Base-by-base conservation (phyloP, 1,284 basidiomycete species). In the Trametes polyzona region DNA sequence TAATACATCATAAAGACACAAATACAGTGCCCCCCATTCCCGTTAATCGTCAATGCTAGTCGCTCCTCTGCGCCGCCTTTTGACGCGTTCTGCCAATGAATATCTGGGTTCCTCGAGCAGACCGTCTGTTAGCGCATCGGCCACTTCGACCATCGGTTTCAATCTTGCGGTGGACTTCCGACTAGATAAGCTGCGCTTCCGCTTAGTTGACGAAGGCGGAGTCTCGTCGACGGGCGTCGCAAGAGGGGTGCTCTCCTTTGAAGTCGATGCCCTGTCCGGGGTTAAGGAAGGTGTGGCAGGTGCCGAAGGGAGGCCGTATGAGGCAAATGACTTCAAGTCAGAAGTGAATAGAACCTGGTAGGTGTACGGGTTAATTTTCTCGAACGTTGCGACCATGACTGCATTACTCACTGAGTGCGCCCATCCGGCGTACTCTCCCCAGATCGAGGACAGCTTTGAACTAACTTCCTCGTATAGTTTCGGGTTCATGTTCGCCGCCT, bases 371-470 rank as follows among this genome's bases (percentile, higher is more conserved):
- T 33, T 33, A 10, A 30, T 24, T 26, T 53, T 39, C 16, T 16
- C 3, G 26, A 16, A 4, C 17, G 17, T 0, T 33, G 4, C 2
- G 35, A 39, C 12, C 11, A n/a, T 47, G 43, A 19, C 11, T 68
- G 79, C 12, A 24, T 9, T 2, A 47, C 55, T 55, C 61, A 96
- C 93, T 2, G 92, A 90, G 71, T 98, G 95, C 0, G 91, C 91
- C 95, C 95, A 96, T 5, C 95, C 95, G 5, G 93, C 94, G 69
- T 91, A 86, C 1, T 86, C 79, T 9, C 93, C 93, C 94, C 94
- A 96, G 1, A 87, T 78, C 1, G 74, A 70, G 0, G 77, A 68
- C 1, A 97, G 75, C 67, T 85, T 91, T 3, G 69, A 69, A 64
- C 83, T 91, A 14, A 95, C 83, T 63, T 88, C 87, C 12, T 89